phyloP scores from a whole-genome alignment of 139 green algal species.

The Coccomyxa sp. region DNA sequence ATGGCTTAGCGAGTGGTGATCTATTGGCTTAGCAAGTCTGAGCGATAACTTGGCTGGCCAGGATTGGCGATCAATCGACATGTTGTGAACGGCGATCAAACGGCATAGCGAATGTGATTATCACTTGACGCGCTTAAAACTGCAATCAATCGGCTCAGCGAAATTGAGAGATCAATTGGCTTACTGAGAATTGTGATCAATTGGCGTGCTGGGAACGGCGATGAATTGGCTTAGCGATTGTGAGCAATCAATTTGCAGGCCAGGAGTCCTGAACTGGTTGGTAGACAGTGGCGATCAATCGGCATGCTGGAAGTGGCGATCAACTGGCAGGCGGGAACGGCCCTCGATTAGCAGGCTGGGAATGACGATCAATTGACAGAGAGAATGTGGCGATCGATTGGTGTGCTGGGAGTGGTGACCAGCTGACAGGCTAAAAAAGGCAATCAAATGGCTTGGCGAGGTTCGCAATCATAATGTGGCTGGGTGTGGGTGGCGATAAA shows the following conservation, averaged over 20 bases:
- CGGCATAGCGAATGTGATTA: neutral
- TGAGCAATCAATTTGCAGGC: neutral
- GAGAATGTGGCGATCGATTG: no score
- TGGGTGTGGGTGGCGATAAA: no score
- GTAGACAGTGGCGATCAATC: neutral
- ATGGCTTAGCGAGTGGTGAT: neutral
- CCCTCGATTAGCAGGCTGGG: no score
- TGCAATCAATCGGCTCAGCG: neutral
- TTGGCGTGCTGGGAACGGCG: neutral
- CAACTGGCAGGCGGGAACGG: no score
- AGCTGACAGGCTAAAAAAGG: no score
- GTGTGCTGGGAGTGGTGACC: no score
- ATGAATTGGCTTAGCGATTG: neutral
- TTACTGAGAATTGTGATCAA: neutral
- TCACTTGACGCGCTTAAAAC: neutral
- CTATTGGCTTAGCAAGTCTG: neutral
- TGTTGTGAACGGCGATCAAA: neutral
- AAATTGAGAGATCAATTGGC: neutral
- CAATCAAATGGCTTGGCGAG: no score
- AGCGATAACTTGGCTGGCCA: neutral
- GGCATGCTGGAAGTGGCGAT: no score
- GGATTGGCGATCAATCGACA: neutral
- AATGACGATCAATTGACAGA: no score
- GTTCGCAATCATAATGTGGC: no score
- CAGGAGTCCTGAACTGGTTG: neutral